These are phyloP conservation scores for Porpolomopsis calyptriformis DNA, from an alignment of 768 basidiomycete species.

Conservation along the genomic window DNA sequence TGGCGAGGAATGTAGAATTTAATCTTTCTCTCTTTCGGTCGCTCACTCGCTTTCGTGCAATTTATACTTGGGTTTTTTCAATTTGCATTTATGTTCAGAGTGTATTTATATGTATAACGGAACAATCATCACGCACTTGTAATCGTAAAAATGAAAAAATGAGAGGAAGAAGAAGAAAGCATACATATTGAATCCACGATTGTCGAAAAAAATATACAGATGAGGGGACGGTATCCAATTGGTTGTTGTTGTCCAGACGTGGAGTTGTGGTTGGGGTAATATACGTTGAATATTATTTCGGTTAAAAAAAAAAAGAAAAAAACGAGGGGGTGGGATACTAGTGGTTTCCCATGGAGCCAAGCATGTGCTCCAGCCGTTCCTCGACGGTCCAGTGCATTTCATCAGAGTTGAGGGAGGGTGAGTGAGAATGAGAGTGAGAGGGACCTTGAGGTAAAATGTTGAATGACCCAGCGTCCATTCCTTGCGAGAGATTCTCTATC, in stretches of 20 bases:
- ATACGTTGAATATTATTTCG: slow-evolving; percentile 12
- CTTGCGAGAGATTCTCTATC: slow-evolving; percentile 74
- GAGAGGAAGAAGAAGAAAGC: no score
- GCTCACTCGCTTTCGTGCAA: slow-evolving; percentile 6
- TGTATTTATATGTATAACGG: no score
- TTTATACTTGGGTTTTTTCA: slow-evolving; percentile 7
- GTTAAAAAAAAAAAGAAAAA: slow-evolving; percentile 14
- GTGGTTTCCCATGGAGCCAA: slow-evolving; percentile 32
- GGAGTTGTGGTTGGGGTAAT: not conserved
- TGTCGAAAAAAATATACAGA: no score
- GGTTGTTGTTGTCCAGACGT: not conserved
- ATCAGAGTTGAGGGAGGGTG: slow-evolving; percentile 52
- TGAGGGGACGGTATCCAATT: no score
- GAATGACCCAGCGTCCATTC: slow-evolving; percentile 75
- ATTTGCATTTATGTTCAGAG: no score
- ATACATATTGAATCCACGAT: no score
- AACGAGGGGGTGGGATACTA: slow-evolving; percentile 15
- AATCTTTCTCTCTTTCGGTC: slow-evolving; percentile 3
- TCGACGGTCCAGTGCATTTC: slow-evolving; percentile 64
- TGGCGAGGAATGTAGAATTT: slow-evolving; percentile 34
- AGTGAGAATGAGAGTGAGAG: slow-evolving; percentile 41
- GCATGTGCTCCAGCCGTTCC: slow-evolving; percentile 66
- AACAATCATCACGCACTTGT: no score
- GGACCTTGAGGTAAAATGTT: slow-evolving; percentile 47
- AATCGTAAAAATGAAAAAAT: no score